Evolutionary conservation across 164 flowering plant species (phyloP).

Genomic region (Saururus chinensis): DNA sequence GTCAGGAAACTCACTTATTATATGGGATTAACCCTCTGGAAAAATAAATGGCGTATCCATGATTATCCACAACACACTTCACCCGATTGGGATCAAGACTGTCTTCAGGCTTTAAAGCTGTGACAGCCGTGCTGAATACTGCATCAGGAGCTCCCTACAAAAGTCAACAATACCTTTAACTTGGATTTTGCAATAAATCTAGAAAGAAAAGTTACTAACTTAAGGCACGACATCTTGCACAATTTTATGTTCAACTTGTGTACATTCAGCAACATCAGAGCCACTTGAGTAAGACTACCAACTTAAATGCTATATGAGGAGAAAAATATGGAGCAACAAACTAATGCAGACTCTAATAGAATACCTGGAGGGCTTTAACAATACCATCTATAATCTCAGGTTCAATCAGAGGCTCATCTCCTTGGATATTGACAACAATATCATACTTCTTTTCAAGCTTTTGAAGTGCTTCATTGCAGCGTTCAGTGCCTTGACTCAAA

Average conservation of each 20-base stretch:
- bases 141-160: constrained; percentile 92
- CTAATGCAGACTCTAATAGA: neutral
- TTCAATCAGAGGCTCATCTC: constrained; percentile 96
- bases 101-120: constrained; percentile 82
- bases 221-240: too few relatives aligned
- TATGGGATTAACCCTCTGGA: constrained; percentile 88
- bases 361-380: constrained; percentile 87
- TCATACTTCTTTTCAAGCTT: constrained; percentile 81
- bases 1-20: constrained; percentile 56
- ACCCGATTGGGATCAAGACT: constrained; percentile 85
- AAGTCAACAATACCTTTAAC: neutral
- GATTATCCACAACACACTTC: constrained; percentile 81
- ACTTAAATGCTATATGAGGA: neutral
- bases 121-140: constrained; percentile 97
- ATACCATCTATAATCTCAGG: constrained; percentile 94
- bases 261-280: too few relatives aligned
- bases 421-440: constrained; percentile 94
- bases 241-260: too few relatives aligned
- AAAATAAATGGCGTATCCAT: constrained; percentile 90
- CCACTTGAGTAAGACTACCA: neutral
- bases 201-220: neutral
- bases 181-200: neutral
- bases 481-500: constrained; percentile 58
- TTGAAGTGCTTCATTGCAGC: constrained; percentile 86
- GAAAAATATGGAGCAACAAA: neutral